These are phyloP conservation scores for Raphanus raphanistrum DNA, from an alignment of 345 rosid species.

Conservation along the genomic window DNA sequence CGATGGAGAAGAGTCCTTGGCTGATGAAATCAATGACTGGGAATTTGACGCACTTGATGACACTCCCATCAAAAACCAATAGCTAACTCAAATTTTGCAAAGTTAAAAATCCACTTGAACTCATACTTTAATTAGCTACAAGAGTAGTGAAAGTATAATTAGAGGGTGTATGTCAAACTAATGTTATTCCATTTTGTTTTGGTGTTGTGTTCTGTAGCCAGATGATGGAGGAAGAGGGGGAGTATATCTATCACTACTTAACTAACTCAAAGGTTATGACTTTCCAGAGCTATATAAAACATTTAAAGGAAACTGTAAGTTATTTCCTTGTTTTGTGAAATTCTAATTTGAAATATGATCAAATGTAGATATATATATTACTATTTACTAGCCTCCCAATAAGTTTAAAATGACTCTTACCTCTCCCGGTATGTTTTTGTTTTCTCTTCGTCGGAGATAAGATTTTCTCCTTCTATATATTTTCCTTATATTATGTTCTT, in stretches of 20 bases:
- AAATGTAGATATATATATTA: neutral
- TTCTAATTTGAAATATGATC: neutral
- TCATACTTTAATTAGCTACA: slow-evolving; percentile 8
- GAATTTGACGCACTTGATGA: slow-evolving; percentile 67
- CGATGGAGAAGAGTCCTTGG: slow-evolving; percentile 41
- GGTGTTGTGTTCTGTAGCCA: slow-evolving; percentile 17
- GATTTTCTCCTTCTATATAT: neutral
- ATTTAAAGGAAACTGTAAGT: neutral
- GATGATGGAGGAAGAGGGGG: slow-evolving; percentile 17
- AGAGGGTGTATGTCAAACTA: slow-evolving; percentile 3
- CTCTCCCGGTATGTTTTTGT: neutral
- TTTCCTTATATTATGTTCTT: neutral
- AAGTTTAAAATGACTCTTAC: neutral
- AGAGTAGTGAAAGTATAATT: neutral
- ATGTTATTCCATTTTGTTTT: neutral
- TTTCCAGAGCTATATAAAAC: neutral
- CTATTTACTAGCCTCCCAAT: neutral
- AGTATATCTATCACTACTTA: slow-evolving; percentile 11
- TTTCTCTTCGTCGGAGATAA: neutral
- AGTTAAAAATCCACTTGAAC: slow-evolving; percentile 10
- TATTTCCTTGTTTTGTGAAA: neutral
- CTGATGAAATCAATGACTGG: slow-evolving; percentile 75
- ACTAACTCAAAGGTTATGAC: slow-evolving; percentile 14
- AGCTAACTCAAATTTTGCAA: slow-evolving; percentile 36
- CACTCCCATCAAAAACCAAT: slow-evolving; percentile 38